Percentiles rank a stretch among this genome's conserved stretches.
Conservation (phyloP, 345 rosid species). For the Moricandia moricandioides region DNA sequence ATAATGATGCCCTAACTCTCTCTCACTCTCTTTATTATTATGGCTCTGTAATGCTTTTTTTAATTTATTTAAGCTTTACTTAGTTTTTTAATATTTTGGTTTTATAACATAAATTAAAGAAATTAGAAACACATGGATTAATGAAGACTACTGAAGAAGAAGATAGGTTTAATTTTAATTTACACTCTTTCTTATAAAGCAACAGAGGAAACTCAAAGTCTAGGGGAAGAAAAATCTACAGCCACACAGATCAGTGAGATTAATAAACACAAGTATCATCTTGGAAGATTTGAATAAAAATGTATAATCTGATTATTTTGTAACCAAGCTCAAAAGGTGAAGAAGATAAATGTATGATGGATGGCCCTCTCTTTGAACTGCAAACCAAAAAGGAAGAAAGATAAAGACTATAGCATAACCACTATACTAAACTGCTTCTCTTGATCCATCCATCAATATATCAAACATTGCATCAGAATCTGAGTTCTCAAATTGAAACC, state of each 20-base stretch:
- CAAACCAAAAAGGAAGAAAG: constrained; percentile 9
- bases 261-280: not conserved
- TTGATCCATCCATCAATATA: not conserved
- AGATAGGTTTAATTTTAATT: constrained; percentile 9
- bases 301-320: constrained; percentile 12
- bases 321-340: constrained; percentile 18
- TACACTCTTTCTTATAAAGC: constrained; percentile 23
- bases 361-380: constrained; percentile 25
- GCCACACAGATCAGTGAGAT: constrained; percentile 39
- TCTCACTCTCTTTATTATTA: not conserved
- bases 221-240: constrained; percentile 29
- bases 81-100: not conserved
- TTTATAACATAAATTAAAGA: not conserved
- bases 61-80: not conserved
- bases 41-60: not conserved
- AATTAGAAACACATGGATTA: not conserved
- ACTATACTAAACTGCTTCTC: not conserved
- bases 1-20: too few species aligned
- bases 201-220: constrained; percentile 12
- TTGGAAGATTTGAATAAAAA: not conserved
- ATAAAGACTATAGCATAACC: not conserved
- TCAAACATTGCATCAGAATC: constrained; percentile 9
- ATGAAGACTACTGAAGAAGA: not conserved
- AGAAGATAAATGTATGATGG: not conserved
- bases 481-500: constrained; percentile 4